Base-by-base conservation (phyloP, 106 monocot species). In the Gastrodia elata region DNA sequence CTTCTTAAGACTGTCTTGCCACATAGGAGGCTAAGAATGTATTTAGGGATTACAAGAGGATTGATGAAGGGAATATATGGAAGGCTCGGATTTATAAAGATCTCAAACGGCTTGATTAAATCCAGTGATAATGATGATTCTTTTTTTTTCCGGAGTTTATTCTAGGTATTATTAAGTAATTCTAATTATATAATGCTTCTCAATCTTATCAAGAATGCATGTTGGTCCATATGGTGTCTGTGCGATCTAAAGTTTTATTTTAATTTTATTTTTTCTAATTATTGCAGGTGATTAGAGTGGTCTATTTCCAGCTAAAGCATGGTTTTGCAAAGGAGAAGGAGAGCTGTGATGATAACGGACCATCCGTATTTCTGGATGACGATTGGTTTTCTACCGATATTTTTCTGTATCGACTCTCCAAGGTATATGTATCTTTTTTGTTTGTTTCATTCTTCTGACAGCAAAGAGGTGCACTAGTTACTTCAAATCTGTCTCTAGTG, bases 231-330 rank as follows among this genome's bases (percentile, higher is more conserved):
- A 32, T 2, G 27, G 32, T 32, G 22, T 61, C 9, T 61, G n/a
- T n/a, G 10, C 30, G 9, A 10, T 11, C 61, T 61, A 58, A 6
- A n/a, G n/a, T n/a, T n/a, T n/a, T n/a, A n/a, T n/a, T n/a, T n/a
- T n/a, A n/a, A n/a, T n/a, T n/a, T n/a, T n/a, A 30, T 33, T 27
- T 13, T 43, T 68, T 44, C 5, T 59, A 39, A 14, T 16, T 44
- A n/a, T 1, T 41, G 0, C 84, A 91, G 90, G 84, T 91, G 68
- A 73, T 87, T 28, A 83, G 68, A 68, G 81, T 83, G 39, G 58
- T 91, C 64, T 91, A 85, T 71, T 79, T 59, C 68, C 87, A 91
- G 46, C 73, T 91, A 26, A 91, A 81, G 76, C 75, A 91, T 78
- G 90, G 90, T 27, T 83, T 87, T 82, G 76, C 75, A 1, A 82